Evolutionary conservation across 2,329 filamentous ascomycete species (phyloP).

Genomic region (Gaeumannomyces sp.): DNA sequence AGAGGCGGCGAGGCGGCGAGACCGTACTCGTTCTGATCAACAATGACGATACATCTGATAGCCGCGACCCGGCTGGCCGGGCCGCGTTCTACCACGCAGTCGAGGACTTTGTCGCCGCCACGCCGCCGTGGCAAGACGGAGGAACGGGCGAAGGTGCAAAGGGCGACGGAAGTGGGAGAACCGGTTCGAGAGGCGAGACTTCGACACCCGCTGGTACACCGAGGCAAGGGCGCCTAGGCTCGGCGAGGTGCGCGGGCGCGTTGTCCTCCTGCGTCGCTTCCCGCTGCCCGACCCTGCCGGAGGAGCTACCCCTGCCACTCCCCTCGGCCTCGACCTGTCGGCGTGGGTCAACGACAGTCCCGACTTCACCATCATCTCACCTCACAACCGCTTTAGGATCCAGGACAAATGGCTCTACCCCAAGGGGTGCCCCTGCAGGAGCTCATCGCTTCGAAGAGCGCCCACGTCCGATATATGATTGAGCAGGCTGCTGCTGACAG

Average conservation of each 20-base stretch:
- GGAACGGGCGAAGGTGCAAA: slow-evolving; percentile 15
- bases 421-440: slow-evolving; percentile 28
- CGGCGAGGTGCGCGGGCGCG: slow-evolving; percentile 58
- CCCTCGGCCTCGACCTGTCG: slow-evolving; percentile 31
- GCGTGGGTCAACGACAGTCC: slow-evolving; percentile 61
- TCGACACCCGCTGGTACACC: slow-evolving; percentile 50
- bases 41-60: slow-evolving; percentile 57
- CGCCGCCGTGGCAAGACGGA: slow-evolving; percentile 21
- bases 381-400: slow-evolving; percentile 30
- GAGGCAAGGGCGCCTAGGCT: slow-evolving; percentile 53
- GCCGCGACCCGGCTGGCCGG: slow-evolving; percentile 27
- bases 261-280: slow-evolving; percentile 60
- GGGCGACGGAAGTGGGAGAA: neutral
- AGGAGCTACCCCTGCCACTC: slow-evolving; percentile 15
- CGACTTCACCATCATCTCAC: slow-evolving; percentile 42
- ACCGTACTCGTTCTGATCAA: slow-evolving; percentile 64
- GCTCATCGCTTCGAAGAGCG: slow-evolving; percentile 33
- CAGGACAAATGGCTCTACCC: slow-evolving; percentile 42
- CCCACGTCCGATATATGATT: slow-evolving; percentile 31
- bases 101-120: slow-evolving; percentile 48
- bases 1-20: slow-evolving; percentile 38
- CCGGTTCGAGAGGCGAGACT: neutral
- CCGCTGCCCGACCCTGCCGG: neutral
- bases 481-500: slow-evolving; percentile 22
- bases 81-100: slow-evolving; percentile 34